Evolutionary conservation across 192 early-diverging fungal genomes (phyloP), one percentile per base, ranked within the genome.

Genomic region (Podila minutissima): DNA sequence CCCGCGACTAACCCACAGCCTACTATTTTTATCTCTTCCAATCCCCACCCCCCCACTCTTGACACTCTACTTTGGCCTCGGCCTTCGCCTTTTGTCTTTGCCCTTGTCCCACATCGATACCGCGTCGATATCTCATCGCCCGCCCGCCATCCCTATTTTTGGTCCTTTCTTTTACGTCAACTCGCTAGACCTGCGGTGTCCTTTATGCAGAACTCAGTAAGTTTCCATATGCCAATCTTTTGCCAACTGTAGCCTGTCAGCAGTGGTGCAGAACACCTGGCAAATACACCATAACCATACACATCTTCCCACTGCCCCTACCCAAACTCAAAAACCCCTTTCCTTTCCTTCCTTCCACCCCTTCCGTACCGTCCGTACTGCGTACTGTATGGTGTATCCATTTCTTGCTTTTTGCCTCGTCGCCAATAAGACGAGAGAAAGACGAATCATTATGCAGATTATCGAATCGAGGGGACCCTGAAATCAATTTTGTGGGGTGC

Each of bases 131-230:
- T 2, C 17, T 4, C 10, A 26, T 32, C 24, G 17, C 60, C 26
- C 24, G 17, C 60, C 26, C 60, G 13, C 20, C 20, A 10, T 35
- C 62, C 19, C 35, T 20, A 22, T 38, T 41, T 20, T 31, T 35
- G 15, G 8, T 33, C 35, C 35, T n/a, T 35, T 33, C 4, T 5
- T 63, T 8, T 19, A 5, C 19, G 12, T 33, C 29, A 6, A 24
- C 20, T 35, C 59, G 8, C 35, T 63, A 77, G 74, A 77, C 74
- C 15, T 70, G 68, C 31, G 74, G 60, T 31, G 69, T 67, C 59
- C 62, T 77, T 9, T 58, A 61, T 38, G 58, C 63, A 9, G 74
- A 77, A 62, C 48, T 70, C 41, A 55, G 74, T 77, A 77, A 66
- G 74, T 29, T 22, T 11, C 38, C 38, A 41, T 17, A 46, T 46